Evolutionary conservation across 257 asterid genomes (phyloP), one percentile per base, ranked within the genome.

Genomic region (Lavandula angustifolia): DNA sequence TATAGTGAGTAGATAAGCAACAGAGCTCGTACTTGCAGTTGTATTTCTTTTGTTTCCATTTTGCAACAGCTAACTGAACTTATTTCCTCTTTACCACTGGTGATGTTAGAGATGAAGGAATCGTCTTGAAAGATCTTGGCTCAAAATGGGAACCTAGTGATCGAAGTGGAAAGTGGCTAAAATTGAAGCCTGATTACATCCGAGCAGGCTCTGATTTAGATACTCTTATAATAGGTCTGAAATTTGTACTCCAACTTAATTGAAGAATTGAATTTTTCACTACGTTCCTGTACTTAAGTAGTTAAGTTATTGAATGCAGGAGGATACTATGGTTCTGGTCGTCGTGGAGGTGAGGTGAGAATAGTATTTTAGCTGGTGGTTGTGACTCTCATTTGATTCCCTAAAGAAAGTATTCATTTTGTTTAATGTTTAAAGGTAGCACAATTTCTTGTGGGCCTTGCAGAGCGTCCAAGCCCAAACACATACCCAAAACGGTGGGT

Each of bases 141-240:
- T 92, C 99, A 70, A 92, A 89, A 79, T 92, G 99, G 99, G 99
- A 92, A 66, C 99, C 99, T 46, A 78, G 97, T 73, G 99, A 92
- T 77, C 85, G 99, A 55, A 92, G 92, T 82, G 95, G 90, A 75
- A 92, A 92, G 87, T 92, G 99, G 99, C 82, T 87, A 60, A 92
- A 92, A 67, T 73, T 92, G 75, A 92, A 92, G 81, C 99, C 99
- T 60, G 99, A 92, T 11, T 92, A 92, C 77, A 75, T 92, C 66
- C 84, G 86, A 52, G 92, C 99, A 38, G 97, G 96, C 54, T 73
- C 99, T 65, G 99, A 92, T 73, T 80, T 92, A 68, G 99, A 92
- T 77, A 91, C 80, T 76, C 85, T 92, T 72, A 83, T 92, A 49
- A 89, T 92, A 75, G 99, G 98, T 92, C 27, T 49, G 83, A 54